Evolutionary conservation across 2,329 filamentous ascomycete genomes (phyloP).

Genomic region (Septoria linicola): DNA sequence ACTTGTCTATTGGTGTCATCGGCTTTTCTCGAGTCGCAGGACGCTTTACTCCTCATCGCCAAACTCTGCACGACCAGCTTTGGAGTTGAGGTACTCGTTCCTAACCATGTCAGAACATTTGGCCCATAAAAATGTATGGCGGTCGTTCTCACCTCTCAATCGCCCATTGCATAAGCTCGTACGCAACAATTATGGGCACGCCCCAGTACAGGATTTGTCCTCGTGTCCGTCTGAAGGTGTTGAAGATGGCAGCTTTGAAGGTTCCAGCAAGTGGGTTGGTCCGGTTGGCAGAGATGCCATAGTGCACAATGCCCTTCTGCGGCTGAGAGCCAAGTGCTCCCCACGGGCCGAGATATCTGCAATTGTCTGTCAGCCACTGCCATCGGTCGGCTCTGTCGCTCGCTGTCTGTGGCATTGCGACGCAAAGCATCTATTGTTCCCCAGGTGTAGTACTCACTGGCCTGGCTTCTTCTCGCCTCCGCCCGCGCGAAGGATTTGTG

Average conservation of each 20-base stretch:
- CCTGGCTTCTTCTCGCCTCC: slow-evolving; percentile 45
- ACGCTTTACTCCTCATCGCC: slow-evolving; percentile 43
- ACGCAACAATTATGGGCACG: slow-evolving; percentile 74
- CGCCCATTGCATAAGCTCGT: slow-evolving; percentile 87
- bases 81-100: slow-evolving; percentile 80
- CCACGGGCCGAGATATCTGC: slow-evolving; percentile 72
- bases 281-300: slow-evolving; percentile 80
- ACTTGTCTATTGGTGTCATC: slow-evolving; percentile 6
- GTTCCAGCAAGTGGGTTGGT: slow-evolving; percentile 82
- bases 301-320: slow-evolving; percentile 65
- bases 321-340: slow-evolving; percentile 61
- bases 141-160: slow-evolving; percentile 68
- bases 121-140: not conserved
- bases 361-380: slow-evolving; percentile 12
- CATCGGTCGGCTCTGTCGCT: not conserved
- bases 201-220: slow-evolving; percentile 86
- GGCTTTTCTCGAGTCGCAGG: not conserved
- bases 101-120: slow-evolving; percentile 44
- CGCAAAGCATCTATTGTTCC: not conserved
- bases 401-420: not conserved
- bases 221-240: slow-evolving; percentile 83
- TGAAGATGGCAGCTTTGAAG: slow-evolving; percentile 84
- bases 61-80: slow-evolving; percentile 63
- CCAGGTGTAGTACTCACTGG: slow-evolving; percentile 37
- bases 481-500: slow-evolving; percentile 37